Evolutionary conservation across 1,284 basidiomycete species (phyloP), one percentile per base, ranked within the genome.

Genomic region (Apiotrichum laibachii): DNA sequence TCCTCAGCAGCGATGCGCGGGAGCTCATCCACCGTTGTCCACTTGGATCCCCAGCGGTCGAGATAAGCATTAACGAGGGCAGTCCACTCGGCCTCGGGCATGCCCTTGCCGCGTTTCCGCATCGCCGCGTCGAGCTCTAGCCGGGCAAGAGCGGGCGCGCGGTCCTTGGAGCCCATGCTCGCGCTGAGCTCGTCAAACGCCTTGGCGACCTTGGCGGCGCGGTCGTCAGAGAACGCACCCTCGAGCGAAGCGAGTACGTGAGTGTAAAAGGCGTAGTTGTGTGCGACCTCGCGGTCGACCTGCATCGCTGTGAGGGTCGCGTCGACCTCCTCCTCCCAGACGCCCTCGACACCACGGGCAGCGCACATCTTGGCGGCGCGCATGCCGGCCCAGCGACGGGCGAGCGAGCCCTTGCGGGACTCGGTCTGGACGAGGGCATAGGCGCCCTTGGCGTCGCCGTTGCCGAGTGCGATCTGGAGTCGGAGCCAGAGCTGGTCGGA

Each of bases 181-280:
- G 22, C 19, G 11, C 67, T 53, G 18, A 76, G 61, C 2, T 58
- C 46, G 10, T 52, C 21, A 19, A 74, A 48, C 13, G 68, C 52
- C 5, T 10, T 48, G 5, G 19, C 43, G 34, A 53, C 53, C 43
- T 45, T 52, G 13, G 5, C 31, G 5, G 62, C 53, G n/a, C 21
- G 39, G 12, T 46, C 56, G 9, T 37, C 53, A 3, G 50, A 44
- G 49, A 50, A 52, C 22, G 40, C 54, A 13, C 33, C 43, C 35
- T 50, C 48, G 15, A 51, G 50, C 34, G 55, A 53, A 8, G 50
- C 19, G 11, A 74, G 16, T 6, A 71, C 55, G 55, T 75, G 66
- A 21, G 62, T 55, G 60, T 76, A 73, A 54, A 65, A 73, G 6
- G 68, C 68, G 55, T 75, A 77, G 62, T 77, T 77, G 44, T 67